Evolutionary conservation across 2,329 filamentous ascomycete species (phyloP).

Genomic region (Beauveria sp.): DNA sequence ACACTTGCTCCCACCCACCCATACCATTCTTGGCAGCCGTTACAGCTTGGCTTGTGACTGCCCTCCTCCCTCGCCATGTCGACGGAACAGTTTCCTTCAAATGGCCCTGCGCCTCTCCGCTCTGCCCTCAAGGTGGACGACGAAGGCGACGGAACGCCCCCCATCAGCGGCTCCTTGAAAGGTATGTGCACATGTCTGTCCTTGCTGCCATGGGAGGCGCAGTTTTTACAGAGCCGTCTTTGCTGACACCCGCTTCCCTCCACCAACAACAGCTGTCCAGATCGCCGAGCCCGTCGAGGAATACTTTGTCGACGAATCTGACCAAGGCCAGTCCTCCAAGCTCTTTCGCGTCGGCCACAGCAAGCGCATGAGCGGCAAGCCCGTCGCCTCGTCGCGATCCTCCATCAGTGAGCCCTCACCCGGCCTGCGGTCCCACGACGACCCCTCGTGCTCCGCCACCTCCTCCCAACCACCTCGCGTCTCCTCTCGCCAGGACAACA

Average conservation of each 20-base stretch:
- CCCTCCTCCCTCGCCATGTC: not conserved
- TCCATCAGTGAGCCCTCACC: constrained; percentile 32
- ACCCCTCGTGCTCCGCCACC: constrained; percentile 13
- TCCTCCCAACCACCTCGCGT: constrained; percentile 12
- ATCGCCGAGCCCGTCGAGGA: constrained; percentile 45
- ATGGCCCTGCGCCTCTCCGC: constrained; percentile 26
- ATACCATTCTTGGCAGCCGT: constrained; percentile 15
- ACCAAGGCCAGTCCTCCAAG: constrained; percentile 20
- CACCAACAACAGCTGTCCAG: constrained; percentile 39
- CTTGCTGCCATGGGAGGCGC: not conserved
- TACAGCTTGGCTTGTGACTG: constrained; percentile 11
- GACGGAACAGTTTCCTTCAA: constrained; percentile 1
- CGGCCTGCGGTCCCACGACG: constrained; percentile 21
- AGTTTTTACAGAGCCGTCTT: not conserved
- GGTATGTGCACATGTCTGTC: constrained; percentile 30
- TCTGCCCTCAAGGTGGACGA: constrained; percentile 39
- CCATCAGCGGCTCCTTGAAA: constrained; percentile 33
- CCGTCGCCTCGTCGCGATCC: constrained; percentile 34
- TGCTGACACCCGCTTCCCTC: not conserved
- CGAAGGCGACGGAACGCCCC: constrained; percentile 29
- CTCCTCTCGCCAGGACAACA: constrained; percentile 22
- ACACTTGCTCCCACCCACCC: not conserved
- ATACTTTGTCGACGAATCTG: constrained; percentile 23
- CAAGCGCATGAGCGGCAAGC: constrained; percentile 28
- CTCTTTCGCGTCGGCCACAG: constrained; percentile 26